These are phyloP conservation scores for Pythium periplocum DNA, from an alignment of 352 stramenopile genomes.

Conservation along the genomic window DNA sequence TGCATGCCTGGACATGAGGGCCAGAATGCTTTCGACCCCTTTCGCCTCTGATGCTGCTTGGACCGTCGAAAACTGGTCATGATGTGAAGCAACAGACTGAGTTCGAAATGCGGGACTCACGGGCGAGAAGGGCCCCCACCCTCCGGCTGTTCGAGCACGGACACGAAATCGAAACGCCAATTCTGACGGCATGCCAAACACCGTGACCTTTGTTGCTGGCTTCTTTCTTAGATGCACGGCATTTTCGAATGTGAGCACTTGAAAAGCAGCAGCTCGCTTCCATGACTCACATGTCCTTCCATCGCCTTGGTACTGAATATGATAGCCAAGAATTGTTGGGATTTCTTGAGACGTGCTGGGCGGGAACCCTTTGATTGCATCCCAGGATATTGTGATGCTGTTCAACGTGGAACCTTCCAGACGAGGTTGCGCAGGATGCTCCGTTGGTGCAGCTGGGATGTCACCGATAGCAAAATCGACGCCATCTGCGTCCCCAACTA, in stretches of 20 bases:
- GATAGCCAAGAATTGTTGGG: constrained; percentile 51
- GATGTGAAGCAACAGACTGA: constrained; percentile 20
- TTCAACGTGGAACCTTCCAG: constrained; percentile 32
- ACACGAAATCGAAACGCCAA: constrained; percentile 55
- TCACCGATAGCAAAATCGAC: constrained; percentile 39
- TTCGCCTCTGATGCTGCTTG: constrained; percentile 12
- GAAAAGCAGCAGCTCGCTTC: constrained; percentile 48
- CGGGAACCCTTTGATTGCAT: constrained; percentile 2
- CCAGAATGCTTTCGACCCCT: constrained; percentile 20
- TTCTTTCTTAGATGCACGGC: constrained; percentile 21
- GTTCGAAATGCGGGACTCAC: constrained; percentile 34
- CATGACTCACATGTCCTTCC: constrained; percentile 44
- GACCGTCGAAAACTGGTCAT: constrained; percentile 31
- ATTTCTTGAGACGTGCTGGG: constrained; percentile 20
- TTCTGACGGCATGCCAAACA: constrained; percentile 35
- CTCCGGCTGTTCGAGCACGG: constrained; percentile 45
- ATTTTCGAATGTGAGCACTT: constrained; percentile 50
- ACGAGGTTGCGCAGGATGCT: constrained; percentile 23
- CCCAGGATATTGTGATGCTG: constrained; percentile 48
- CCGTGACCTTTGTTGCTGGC: constrained; percentile 25
- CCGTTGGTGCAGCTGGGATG: constrained; percentile 33
- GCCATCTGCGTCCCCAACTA: constrained; percentile 19
- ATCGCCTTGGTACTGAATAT: constrained; percentile 43
- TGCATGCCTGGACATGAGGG: constrained; percentile 39
- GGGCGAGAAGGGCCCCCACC: constrained; percentile 58